Base-by-base conservation (phyloP, 805 yeast genomes). In the Kuraishia ogatae region DNA sequence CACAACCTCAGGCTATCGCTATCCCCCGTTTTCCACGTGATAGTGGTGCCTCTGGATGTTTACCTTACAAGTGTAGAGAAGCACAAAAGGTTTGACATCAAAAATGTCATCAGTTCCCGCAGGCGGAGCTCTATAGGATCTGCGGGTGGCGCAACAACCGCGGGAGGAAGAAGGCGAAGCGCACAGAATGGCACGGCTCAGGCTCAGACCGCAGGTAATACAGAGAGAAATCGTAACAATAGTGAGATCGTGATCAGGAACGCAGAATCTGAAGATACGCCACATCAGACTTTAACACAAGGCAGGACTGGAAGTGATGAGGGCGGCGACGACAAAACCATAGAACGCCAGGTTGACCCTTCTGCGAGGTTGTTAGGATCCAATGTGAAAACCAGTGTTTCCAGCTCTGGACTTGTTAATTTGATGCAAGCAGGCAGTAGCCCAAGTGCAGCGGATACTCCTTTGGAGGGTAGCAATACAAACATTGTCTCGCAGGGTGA, bases 1-100 rank as follows among this genome's bases (percentile, higher is more conserved):
- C 51, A 51, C n/a, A 23, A 61, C 1, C 56, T 69, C 28, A 63
- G 67, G 53, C 39, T 68, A 4, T 51, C 29, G 0, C 21, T 61
- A 7, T 68, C 71, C 4, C 64, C 64, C 1, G 57, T 67, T 1
- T 35, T 69, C 2, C 72, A 69, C 53, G 53, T 69, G n/a, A 51
- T 67, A 1, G 58, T 69, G n/a, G 67, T 61, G 54, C 69, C 70
- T 1, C 22, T 56, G 7, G 68, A 65, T 17, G 61, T 61, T 50
- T 20, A 22, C 51, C 19, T 10, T 26, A 29, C 21, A 21, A 13
- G 53, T 6, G 26, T 54, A 17, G 62, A 61, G 15, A 62, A 61
- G 48, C 19, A 15, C 21, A 59, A 59, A 51, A 61, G 53, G 50
- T 58, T 62, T 29, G 66, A 65, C 28, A 23, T 63, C 11, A 60